These are phyloP conservation scores for Eucalyptus regnans DNA, from an alignment of 345 rosid species.

Conservation along the genomic window DNA sequence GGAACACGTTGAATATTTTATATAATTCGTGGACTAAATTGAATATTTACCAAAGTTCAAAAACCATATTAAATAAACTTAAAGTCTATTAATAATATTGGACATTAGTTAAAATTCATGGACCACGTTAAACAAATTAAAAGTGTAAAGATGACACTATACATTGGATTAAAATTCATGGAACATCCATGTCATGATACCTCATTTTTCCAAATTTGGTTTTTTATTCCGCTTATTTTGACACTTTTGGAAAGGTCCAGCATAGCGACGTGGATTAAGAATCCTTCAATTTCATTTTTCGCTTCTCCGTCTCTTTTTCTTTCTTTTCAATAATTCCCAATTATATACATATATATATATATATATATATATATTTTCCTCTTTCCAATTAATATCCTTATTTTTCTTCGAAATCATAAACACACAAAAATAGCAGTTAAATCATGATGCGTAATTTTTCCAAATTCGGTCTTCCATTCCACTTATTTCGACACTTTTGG, in stretches of 20 bases:
- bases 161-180: accelerated
- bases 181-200: accelerated
- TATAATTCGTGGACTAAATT: accelerated
- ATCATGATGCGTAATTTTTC: not conserved
- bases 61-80: not conserved
- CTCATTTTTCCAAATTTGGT: not conserved
- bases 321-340: not conserved
- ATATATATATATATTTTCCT: not conserved
- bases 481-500: not conserved
- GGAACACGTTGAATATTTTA: not conserved
- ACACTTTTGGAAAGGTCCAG: not conserved
- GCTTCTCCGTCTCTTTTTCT: not conserved
- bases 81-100: accelerated
- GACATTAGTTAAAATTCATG: accelerated
- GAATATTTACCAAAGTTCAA: accelerated
- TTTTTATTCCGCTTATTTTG: not conserved
- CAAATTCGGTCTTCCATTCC: not conserved
- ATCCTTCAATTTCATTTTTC: not conserved
- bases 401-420: not conserved
- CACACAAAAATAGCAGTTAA: not conserved
- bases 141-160: accelerated
- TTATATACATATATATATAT: accelerated
- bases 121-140: accelerated
- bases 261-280: not conserved
- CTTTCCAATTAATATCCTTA: not conserved